Evolutionary conservation across 345 rosid species (phyloP).

Genomic region (Brassica incana): DNA sequence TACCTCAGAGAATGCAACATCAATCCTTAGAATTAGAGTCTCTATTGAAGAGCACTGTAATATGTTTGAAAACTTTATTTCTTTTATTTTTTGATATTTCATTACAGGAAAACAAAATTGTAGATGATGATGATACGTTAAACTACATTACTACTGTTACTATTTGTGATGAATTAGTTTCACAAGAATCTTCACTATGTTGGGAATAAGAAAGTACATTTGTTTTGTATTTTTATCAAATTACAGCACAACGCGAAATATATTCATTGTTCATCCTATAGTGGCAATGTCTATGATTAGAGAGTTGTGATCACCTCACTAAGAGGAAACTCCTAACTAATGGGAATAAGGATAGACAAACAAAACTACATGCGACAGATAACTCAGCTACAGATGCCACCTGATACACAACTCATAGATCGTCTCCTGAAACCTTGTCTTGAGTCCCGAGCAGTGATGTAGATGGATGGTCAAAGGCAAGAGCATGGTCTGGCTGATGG

Average conservation of each 20-base stretch:
- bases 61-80: not conserved
- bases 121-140: slow-evolving; percentile 21
- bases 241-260: slow-evolving; percentile 26
- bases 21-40: slow-evolving; percentile 49
- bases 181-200: not conserved
- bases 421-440: slow-evolving; percentile 54
- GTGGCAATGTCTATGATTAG: slow-evolving; percentile 29
- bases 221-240: slow-evolving; percentile 26
- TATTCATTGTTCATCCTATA: slow-evolving; percentile 31
- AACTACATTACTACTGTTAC: slow-evolving; percentile 1
- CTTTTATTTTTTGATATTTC: slow-evolving; percentile 11
- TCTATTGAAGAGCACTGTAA: slow-evolving; percentile 23
- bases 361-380: slow-evolving; percentile 28
- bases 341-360: slow-evolving; percentile 24
- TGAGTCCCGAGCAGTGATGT: slow-evolving; percentile 48
- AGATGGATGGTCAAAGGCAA: slow-evolving; percentile 57
- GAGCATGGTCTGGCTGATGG: slow-evolving; percentile 50
- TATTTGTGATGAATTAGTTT: not conserved
- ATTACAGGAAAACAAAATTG: slow-evolving; percentile 20
- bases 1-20: slow-evolving; percentile 76
- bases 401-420: slow-evolving; percentile 38
- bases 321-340: slow-evolving; percentile 35
- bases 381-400: slow-evolving; percentile 33
- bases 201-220: slow-evolving; percentile 11
- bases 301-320: slow-evolving; percentile 29